Percentiles rank a stretch among this genome's conserved stretches.
These are phyloP conservation scores for Oryza brachyantha DNA, from an alignment of 176 grass and related monocot species.

Conservation along the genomic window DNA sequence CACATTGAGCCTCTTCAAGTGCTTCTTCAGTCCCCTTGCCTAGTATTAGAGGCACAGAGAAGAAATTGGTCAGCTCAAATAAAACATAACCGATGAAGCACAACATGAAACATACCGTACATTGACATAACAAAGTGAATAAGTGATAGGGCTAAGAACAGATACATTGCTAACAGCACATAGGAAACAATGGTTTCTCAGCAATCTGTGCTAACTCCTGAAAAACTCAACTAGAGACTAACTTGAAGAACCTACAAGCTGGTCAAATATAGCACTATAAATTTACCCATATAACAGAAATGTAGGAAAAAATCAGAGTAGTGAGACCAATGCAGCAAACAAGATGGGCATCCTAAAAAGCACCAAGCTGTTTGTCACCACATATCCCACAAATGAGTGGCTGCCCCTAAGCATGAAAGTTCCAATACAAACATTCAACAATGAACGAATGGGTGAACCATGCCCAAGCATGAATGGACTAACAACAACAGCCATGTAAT, in stretches of 20 bases:
- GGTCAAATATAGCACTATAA: background rate
- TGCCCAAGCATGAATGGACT: background rate
- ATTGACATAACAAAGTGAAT: background rate
- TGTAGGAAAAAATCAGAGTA: background rate
- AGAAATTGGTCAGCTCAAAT: background rate
- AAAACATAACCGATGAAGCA: background rate
- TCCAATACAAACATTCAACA: background rate
- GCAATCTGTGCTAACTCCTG: background rate
- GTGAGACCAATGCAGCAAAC: too few species aligned
- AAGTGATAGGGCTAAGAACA: background rate
- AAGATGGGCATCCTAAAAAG: background rate
- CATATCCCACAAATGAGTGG: background rate
- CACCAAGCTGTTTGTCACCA: background rate
- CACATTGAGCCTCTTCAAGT: constrained; percentile 57
- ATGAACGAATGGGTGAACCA: background rate
- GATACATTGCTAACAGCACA: background rate
- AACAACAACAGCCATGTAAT: background rate
- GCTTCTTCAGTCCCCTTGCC: constrained; percentile 53
- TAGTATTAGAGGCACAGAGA: background rate
- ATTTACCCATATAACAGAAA: background rate
- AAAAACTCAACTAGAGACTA: background rate
- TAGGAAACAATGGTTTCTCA: background rate
- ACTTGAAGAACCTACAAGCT: background rate
- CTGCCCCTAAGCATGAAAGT: too few species aligned
- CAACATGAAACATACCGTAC: background rate